phyloP scores from a whole-genome alignment of 1,284 basidiomycete species.

The Waitea zeae region DNA sequence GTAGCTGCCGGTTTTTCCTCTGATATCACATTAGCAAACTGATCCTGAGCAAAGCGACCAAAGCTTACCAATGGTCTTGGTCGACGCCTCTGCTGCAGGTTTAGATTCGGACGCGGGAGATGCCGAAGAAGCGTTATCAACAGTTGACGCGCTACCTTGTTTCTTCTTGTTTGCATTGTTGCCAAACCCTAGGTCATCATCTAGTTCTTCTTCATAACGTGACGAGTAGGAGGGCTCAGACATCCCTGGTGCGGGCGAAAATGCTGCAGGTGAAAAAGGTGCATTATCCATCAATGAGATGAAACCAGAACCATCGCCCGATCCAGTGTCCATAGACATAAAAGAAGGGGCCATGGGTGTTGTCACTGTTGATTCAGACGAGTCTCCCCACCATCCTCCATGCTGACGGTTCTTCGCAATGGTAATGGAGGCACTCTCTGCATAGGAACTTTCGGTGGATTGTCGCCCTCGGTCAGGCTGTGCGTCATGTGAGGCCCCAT shows the following conservation, averaged over 20 bases:
- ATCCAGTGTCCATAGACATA: slow-evolving; percentile 23
- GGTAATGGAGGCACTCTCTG: too few species aligned
- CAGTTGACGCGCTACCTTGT: neutral
- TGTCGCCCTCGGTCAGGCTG: too few species aligned
- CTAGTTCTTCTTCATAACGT: slow-evolving; percentile 47
- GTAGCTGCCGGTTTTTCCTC: slow-evolving; percentile 9
- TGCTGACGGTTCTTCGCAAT: too few species aligned
- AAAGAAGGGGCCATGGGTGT: slow-evolving; percentile 60
- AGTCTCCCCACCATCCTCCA: slow-evolving; percentile 46
- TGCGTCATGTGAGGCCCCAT: too few species aligned
- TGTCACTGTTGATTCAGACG: slow-evolving; percentile 22
- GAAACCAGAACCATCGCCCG: slow-evolving; percentile 40
- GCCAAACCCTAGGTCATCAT: slow-evolving; percentile 85
- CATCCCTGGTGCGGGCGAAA: neutral
- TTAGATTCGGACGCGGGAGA: too few species aligned
- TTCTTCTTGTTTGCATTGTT: slow-evolving; percentile 26
- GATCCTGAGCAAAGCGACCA: slow-evolving; percentile 3
- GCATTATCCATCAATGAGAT: slow-evolving; percentile 69
- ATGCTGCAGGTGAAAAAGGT: slow-evolving; percentile 24
- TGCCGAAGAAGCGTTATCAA: too few species aligned
- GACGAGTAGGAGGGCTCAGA: too few species aligned
- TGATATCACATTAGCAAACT: slow-evolving; percentile 10
- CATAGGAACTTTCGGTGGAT: too few species aligned
- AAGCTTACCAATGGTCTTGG: slow-evolving; percentile 9
- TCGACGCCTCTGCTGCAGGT: neutral